Base-by-base conservation (phyloP, 306 rosid species). In the Cucumis cinereus region DNA sequence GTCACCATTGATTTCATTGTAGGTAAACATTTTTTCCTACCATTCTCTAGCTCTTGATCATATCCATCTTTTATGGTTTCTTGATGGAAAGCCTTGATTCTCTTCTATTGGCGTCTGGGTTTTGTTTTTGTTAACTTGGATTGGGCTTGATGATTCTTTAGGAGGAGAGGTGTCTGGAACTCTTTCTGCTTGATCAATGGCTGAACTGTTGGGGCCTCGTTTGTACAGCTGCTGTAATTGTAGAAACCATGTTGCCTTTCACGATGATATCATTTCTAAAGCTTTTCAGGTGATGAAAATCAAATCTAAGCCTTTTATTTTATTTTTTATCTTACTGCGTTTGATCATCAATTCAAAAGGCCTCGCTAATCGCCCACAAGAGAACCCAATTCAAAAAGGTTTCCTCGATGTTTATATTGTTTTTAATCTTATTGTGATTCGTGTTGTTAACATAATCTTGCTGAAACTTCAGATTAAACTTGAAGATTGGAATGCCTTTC, bases 201-300 rank as follows among this genome's bases (percentile, higher is more conserved):
- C 89, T 89, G 96, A 90, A 81, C 77, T 90, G 56, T 84, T 88
- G 12, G 99, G 93, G 28, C 99, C 99, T 76, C 90, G 99, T 78
- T 80, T 92, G 82, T 94, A 94, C 84, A 86, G 97, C 81, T 94
- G 97, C 77, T 90, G 93, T 78, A 94, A 94, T 86, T 94, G 99
- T 80, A 82, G 97, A 83, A 94, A 90, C 85, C 99, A 89, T 78
- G 96, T 94, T 74, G 86, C 99, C 10, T 86, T 91, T 79, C 99
- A 94, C 22, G 97, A 94, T 85, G 99, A 94, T 89, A 90, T 94
- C 5, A 90, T 94, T 83, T 94, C 99, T 30, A 94, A 94, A 86
- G 93, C 99, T 82, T 94, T 94, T 84, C 97, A 94, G 89, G 99
- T 91, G 83, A 81, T 81, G 33, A 80, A 69, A 61, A 64, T 72